Evolutionary conservation across 2,329 filamentous ascomycete genomes (phyloP).

Genomic region (Lizonia empirigonia): DNA sequence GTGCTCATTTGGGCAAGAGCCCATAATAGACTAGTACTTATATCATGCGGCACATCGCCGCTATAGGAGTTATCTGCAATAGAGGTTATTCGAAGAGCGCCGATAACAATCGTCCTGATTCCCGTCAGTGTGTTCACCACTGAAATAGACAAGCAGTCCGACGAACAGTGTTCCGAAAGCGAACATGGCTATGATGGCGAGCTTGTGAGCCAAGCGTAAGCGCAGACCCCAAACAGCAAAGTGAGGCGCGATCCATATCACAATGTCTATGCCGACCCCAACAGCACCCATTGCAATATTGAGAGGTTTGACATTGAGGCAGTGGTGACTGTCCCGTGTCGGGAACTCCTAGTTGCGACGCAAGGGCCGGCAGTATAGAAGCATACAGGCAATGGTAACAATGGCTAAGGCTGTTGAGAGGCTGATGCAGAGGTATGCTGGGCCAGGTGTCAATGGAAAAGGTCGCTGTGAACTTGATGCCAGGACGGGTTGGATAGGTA

Average conservation of each 20-base stretch:
- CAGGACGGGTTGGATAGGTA: constrained; percentile 14
- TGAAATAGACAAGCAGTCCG: too few species aligned
- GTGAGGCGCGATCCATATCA: constrained; percentile 34
- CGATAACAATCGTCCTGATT: constrained; percentile 2
- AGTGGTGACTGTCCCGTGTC: constrained; percentile 20
- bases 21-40: constrained; percentile 27
- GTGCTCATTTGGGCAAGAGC: constrained; percentile 29
- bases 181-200: constrained; percentile 33
- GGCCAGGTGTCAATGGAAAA: constrained; percentile 19
- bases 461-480: neutral
- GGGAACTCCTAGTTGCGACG: constrained; percentile 29
- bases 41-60: constrained; percentile 24
- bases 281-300: constrained; percentile 15
- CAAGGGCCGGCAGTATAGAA: constrained; percentile 31
- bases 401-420: constrained; percentile 19
- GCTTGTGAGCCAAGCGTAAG: constrained; percentile 29
- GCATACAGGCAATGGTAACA: constrained; percentile 11
- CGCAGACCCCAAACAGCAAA: constrained; percentile 34
- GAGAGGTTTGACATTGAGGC: constrained; percentile 25
- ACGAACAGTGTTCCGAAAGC: constrained; percentile 31
- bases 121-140: neutral
- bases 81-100: neutral
- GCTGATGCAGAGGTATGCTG: constrained; percentile 26
- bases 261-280: constrained; percentile 25
- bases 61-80: neutral